Conservation (phyloP, 148 eudicot genomes). For the Tetragonia tetragonoides region DNA sequence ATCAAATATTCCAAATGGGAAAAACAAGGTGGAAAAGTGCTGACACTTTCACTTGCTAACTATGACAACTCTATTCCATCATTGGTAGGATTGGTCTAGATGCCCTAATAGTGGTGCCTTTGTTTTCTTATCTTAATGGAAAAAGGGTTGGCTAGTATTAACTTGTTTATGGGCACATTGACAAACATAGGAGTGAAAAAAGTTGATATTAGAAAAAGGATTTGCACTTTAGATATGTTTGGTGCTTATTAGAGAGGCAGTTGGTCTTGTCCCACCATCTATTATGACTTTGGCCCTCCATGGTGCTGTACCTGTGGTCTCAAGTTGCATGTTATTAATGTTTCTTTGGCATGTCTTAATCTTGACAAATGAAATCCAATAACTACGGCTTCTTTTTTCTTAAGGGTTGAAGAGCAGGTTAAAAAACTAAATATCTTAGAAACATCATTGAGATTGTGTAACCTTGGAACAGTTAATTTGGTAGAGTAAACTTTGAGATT, state of each 20-base stretch:
- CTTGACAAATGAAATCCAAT: slow-evolving; percentile 1
- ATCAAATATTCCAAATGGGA: neutral
- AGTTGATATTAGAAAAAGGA: neutral
- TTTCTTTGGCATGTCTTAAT: slow-evolving; percentile 3
- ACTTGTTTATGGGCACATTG: neutral
- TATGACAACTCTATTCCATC: neutral
- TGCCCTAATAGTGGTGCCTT: neutral
- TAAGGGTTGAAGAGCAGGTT: neutral
- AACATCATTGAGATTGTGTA: neutral
- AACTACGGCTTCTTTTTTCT: neutral
- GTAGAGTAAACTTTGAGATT: neutral
- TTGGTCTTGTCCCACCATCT: slow-evolving; percentile 16
- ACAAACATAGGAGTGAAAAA: neutral
- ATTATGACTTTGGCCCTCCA: slow-evolving; percentile 17
- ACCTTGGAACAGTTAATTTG: neutral
- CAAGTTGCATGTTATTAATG: slow-evolving; percentile 7
- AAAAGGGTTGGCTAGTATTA: neutral
- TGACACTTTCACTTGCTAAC: too few species aligned
- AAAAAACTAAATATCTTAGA: neutral
- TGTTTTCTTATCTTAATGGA: too few species aligned
- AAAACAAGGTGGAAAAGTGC: too few species aligned
- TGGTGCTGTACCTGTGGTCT: neutral
- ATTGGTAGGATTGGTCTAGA: neutral
- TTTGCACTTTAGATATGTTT: neutral
- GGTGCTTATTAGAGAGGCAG: slow-evolving; percentile 8